phyloP scores from a whole-genome alignment of 148 eudicot species.

The Rheum nobile region DNA sequence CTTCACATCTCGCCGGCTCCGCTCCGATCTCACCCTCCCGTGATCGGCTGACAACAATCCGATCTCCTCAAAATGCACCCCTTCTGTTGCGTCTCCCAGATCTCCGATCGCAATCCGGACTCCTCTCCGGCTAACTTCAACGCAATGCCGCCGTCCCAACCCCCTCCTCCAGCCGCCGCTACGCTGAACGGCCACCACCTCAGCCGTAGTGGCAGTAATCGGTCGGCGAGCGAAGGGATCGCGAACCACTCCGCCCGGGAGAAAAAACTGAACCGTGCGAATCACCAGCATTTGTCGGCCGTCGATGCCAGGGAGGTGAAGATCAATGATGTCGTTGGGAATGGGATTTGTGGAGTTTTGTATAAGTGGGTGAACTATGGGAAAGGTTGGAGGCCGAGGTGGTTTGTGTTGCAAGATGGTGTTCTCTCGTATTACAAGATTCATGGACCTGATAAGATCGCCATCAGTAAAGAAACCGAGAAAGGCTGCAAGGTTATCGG shows the following conservation, averaged over 20 bases:
- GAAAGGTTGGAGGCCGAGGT: conserved; percentile 77
- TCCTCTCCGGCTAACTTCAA: neutral
- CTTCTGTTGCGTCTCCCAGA: neutral
- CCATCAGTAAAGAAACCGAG: conserved; percentile 31
- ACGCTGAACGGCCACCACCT: neutral
- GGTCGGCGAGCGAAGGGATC: conserved; percentile 6
- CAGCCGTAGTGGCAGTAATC: neutral
- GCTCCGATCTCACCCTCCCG: neutral
- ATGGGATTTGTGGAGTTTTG: conserved; percentile 56
- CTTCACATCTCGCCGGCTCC: neutral
- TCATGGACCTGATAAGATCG: conserved; percentile 65
- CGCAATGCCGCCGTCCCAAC: neutral
- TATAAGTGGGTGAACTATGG: conserved; percentile 94
- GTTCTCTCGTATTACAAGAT: conserved; percentile 74
- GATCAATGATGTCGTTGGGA: conserved; percentile 47
- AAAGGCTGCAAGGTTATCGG: conserved; percentile 60
- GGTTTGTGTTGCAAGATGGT: conserved; percentile 87
- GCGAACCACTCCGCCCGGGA: neutral
- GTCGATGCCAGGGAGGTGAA: conserved; percentile 20
- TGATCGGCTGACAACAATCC: neutral
- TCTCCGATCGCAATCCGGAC: conserved; percentile 1
- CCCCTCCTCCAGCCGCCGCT: neutral
- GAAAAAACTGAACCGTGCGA: neutral
- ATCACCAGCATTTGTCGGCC: conserved; percentile 6
- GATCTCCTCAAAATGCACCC: neutral